These are phyloP conservation scores for Pichia cactophila DNA, from an alignment of 1,139 yeast genomes.

Conservation along the genomic window DNA sequence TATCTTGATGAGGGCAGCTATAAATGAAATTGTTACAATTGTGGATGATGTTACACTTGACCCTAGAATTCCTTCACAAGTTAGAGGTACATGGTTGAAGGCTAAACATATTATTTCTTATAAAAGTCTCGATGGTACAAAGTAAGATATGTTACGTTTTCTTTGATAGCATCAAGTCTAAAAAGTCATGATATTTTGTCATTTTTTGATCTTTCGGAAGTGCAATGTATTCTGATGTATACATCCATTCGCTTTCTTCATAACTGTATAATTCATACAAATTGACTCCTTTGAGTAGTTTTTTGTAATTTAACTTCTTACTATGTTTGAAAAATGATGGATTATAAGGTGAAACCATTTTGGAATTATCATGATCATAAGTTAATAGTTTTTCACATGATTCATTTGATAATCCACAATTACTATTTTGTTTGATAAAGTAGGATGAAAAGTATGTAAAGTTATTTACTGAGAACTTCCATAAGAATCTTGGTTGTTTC, in stretches of 20 bases:
- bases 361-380: neutral
- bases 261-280: neutral
- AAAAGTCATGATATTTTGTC: neutral
- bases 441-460: slow-evolving; percentile 2
- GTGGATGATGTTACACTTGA: slow-evolving; percentile 57
- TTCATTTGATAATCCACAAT: neutral
- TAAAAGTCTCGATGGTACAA: slow-evolving; percentile 4
- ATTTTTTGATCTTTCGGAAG: neutral
- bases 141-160: neutral
- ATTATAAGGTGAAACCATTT: neutral
- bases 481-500: slow-evolving; percentile 3
- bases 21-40: slow-evolving; percentile 65
- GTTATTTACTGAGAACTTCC: slow-evolving; percentile 7
- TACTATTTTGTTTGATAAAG: neutral
- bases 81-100: slow-evolving; percentile 55
- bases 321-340: neutral
- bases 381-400: neutral
- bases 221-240: neutral
- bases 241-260: neutral
- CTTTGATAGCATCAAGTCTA: neutral
- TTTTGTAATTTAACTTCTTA: neutral
- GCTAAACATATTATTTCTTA: slow-evolving; percentile 31
- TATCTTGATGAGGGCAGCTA: slow-evolving; percentile 60
- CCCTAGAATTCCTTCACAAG: slow-evolving; percentile 49
- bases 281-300: neutral